phyloP scores from a whole-genome alignment of 2,329 filamentous ascomycete genomes.

The Oidium heveae region DNA sequence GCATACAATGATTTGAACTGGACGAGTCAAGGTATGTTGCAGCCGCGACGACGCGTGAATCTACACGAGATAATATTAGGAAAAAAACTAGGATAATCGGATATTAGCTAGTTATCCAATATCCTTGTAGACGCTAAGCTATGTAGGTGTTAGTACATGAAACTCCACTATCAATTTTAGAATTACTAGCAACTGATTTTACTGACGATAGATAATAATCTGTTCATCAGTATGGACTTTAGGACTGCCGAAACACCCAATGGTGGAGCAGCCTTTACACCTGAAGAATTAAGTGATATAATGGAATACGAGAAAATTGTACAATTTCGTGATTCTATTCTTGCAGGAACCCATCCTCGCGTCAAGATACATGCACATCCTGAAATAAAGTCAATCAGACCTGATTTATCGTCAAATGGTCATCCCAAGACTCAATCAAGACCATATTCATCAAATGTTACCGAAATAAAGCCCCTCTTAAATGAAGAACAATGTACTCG shows the following conservation, averaged over 20 bases:
- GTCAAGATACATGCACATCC: conserved; percentile 27
- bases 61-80: too few species aligned
- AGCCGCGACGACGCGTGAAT: too few species aligned
- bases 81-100: too few species aligned
- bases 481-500: conserved; percentile 8
- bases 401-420: background rate
- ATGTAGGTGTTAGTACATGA: too few species aligned
- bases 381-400: background rate
- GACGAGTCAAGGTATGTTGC: too few species aligned
- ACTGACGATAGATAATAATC: too few species aligned
- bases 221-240: too few species aligned
- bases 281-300: conserved; percentile 29
- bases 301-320: conserved; percentile 59
- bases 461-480: background rate
- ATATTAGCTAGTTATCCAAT: too few species aligned
- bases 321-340: conserved; percentile 53
- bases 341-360: conserved; percentile 47
- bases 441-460: background rate
- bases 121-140: too few species aligned
- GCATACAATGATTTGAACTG: too few species aligned
- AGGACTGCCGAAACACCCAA: background rate
- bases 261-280: conserved; percentile 10
- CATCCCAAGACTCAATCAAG: background rate
- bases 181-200: too few species aligned
- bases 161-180: too few species aligned